A percentile compares a stretch with the other conserved stretches of the same genome.
Evolutionary conservation across 306 rosid species (phyloP).

Genomic region (Quercus glauca): DNA sequence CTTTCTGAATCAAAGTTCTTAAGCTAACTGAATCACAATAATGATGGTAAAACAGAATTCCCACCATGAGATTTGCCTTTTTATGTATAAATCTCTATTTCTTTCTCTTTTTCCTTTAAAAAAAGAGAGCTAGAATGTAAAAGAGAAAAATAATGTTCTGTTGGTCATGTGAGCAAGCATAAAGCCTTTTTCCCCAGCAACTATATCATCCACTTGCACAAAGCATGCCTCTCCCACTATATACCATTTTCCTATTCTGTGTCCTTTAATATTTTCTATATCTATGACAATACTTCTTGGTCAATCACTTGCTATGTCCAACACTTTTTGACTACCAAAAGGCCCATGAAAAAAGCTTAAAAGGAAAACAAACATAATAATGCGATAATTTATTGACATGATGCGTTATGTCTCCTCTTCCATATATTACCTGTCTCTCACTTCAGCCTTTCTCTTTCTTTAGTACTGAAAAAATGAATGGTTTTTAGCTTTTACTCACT

Average conservation of each 20-base stretch:
- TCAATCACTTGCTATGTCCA: not conserved
- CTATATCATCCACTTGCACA: not conserved
- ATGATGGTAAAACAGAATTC: not conserved
- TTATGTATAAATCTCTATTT: not conserved
- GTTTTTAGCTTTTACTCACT: too few species aligned
- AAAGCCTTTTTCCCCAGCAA: not conserved
- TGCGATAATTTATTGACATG: not conserved
- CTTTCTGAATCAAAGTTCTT: not conserved
- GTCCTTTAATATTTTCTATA: not conserved
- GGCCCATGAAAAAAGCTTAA: slow-evolving; percentile 9
- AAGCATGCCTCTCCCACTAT: not conserved
- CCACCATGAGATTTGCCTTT: not conserved
- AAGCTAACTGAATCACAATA: not conserved
- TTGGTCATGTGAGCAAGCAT: not conserved
- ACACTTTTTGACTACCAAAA: slow-evolving; percentile 30
- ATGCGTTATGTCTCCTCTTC: not conserved
- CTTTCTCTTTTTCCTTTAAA: not conserved
- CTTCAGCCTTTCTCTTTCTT: not conserved
- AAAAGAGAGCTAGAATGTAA: too few species aligned
- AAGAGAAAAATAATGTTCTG: not conserved
- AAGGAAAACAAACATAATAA: not conserved
- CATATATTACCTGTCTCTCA: not conserved
- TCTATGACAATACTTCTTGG: not conserved
- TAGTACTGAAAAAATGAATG: not conserved
- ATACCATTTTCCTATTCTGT: not conserved